Percentiles rank a stretch among this genome's conserved stretches.
Evolutionary conservation across 805 yeast genomes (phyloP).

Genomic region (Zygosaccharomyces kombuchaensis): DNA sequence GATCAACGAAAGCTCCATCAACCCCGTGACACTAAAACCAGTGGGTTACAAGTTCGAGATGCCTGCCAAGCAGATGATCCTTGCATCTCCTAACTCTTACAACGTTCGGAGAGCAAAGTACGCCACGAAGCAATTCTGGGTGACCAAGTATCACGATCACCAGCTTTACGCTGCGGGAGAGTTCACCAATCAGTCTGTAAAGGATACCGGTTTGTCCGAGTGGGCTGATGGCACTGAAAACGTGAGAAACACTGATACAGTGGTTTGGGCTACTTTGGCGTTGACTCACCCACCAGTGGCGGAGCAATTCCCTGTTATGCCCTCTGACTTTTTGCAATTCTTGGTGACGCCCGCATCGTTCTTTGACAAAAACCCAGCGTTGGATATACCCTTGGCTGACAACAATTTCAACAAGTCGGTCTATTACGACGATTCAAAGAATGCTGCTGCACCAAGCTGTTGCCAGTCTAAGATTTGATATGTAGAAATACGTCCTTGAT

Average conservation of each 20-base stretch:
- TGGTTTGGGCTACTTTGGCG: slow-evolving; percentile 78
- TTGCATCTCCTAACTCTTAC: slow-evolving; percentile 59
- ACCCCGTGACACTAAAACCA: slow-evolving; percentile 64
- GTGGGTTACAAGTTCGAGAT: slow-evolving; percentile 71
- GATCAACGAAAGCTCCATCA: slow-evolving; percentile 67
- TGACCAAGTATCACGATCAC: slow-evolving; percentile 69
- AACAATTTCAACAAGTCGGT: slow-evolving; percentile 64
- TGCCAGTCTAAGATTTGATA: slow-evolving; percentile 16
- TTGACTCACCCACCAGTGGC: slow-evolving; percentile 78
- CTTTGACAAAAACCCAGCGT: slow-evolving; percentile 72
- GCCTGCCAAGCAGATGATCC: slow-evolving; percentile 73
- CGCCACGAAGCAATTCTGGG: slow-evolving; percentile 79
- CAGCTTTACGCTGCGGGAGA: slow-evolving; percentile 79
- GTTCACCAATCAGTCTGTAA: slow-evolving; percentile 74
- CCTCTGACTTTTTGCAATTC: slow-evolving; percentile 71
- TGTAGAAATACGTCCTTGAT: background rate
- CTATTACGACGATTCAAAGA: slow-evolving; percentile 33
- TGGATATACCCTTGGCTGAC: slow-evolving; percentile 69
- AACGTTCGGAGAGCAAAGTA: slow-evolving; percentile 68
- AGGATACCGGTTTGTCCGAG: slow-evolving; percentile 63
- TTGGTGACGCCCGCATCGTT: slow-evolving; percentile 66
- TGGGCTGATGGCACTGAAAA: slow-evolving; percentile 67
- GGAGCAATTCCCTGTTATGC: slow-evolving; percentile 90
- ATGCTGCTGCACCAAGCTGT: slow-evolving; percentile 16
- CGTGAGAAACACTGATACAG: slow-evolving; percentile 71